Evolutionary conservation across 257 asterid genomes (phyloP).

Genomic region (Eustoma russellianum): DNA sequence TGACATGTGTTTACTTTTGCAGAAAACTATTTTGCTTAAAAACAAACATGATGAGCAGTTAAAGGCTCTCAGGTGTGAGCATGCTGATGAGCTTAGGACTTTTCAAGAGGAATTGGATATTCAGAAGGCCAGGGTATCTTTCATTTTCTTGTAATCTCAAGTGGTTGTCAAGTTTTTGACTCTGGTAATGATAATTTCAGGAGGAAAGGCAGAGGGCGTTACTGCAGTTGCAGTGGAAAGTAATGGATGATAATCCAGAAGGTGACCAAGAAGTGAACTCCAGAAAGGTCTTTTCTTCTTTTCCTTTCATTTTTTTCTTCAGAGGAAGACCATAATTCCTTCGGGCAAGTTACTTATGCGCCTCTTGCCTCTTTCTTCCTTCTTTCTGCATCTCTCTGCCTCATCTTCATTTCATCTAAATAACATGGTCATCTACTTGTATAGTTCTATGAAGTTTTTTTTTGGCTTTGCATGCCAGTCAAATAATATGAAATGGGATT

Average conservation of each 20-base stretch:
- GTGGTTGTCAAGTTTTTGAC: constrained; percentile 12
- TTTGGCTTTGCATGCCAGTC: too few species aligned
- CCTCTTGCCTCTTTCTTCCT: not conserved
- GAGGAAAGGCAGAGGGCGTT: constrained; percentile 88
- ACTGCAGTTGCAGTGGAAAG: constrained; percentile 95
- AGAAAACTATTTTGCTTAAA: constrained; percentile 64
- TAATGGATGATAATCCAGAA: constrained; percentile 69
- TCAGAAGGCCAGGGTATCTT: constrained; percentile 67
- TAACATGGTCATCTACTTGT: too few species aligned
- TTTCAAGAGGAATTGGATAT: constrained; percentile 80
- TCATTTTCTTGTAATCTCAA: constrained; percentile 5
- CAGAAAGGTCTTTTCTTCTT: constrained; percentile 47
- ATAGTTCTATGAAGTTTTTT: too few species aligned
- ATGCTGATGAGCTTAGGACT: constrained; percentile 74
- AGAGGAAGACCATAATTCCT: not conserved
- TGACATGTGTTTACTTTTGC: constrained; percentile 14
- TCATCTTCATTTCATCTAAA: too few species aligned
- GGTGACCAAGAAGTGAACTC: constrained; percentile 97
- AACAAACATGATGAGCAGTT: constrained; percentile 81
- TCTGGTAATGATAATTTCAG: constrained; percentile 30
- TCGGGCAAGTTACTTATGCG: not conserved
- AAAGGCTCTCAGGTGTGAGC: constrained; percentile 78
- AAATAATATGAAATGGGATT: too few species aligned
- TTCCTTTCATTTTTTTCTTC: not conserved
- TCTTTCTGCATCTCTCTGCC: not conserved